phyloP scores from a whole-genome alignment of 352 stramenopile species.

The Phytophthora rubi region DNA sequence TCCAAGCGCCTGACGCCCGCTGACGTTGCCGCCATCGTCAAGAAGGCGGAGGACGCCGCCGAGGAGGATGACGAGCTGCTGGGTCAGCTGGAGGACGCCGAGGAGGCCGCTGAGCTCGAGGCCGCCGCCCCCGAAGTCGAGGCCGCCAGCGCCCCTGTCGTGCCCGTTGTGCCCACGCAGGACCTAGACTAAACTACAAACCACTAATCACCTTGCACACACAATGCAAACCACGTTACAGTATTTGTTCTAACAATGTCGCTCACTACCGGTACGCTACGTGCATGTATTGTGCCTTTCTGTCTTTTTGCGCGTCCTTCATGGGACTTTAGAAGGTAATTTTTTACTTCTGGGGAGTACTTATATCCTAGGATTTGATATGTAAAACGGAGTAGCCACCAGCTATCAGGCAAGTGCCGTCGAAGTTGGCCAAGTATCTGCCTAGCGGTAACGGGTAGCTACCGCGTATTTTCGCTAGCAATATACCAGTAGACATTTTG shows the following conservation, averaged over 20 bases:
- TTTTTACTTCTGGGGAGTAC: no score
- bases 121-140: slow-evolving; percentile 40
- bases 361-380: no score
- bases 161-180: slow-evolving; percentile 57
- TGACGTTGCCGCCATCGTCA: slow-evolving; percentile 78
- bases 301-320: no score
- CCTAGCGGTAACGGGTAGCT: no score
- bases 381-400: no score
- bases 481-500: no score
- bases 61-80: slow-evolving; percentile 84
- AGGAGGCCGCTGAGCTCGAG: slow-evolving; percentile 56
- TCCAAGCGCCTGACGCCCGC: slow-evolving; percentile 66
- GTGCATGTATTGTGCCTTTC: neutral
- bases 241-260: slow-evolving; percentile 25
- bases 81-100: slow-evolving; percentile 73
- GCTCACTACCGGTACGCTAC: neutral
- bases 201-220: slow-evolving; percentile 41
- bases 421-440: no score
- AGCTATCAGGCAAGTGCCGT: no score
- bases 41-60: slow-evolving; percentile 85
- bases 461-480: no score
- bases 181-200: slow-evolving; percentile 85
- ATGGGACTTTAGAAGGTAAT: no score
- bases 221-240: slow-evolving; percentile 33
- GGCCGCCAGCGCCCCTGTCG: slow-evolving; percentile 32